Percentiles rank a stretch among this genome's conserved stretches.
Conservation (phyloP, 352 stramenopile species). For the Phytopythium helicoides region DNA sequence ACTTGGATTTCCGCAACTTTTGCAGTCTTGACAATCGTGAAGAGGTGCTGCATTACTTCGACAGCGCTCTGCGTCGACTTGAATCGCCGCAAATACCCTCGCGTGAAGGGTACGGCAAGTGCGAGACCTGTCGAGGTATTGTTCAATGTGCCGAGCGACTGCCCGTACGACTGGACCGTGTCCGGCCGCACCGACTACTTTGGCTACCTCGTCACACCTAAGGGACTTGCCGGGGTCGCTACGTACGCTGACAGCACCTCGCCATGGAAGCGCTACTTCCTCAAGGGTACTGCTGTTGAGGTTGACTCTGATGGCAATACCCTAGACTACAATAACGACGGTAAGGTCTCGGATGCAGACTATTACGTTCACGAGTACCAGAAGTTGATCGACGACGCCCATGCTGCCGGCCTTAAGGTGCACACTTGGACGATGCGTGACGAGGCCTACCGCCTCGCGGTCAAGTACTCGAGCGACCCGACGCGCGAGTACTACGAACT, state of each 20-base stretch:
- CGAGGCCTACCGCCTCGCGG: slow-evolving; percentile 54
- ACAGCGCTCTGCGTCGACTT: no score
- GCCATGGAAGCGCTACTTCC: slow-evolving; percentile 81
- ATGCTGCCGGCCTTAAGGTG: slow-evolving; percentile 53
- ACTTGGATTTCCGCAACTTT: no score
- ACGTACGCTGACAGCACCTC: slow-evolving; percentile 72
- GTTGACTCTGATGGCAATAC: slow-evolving; percentile 34
- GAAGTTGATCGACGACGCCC: slow-evolving; percentile 51
- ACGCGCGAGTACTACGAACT: slow-evolving; percentile 63
- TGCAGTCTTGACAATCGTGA: no score
- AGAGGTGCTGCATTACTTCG: no score
- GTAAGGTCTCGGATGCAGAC: slow-evolving; percentile 53
- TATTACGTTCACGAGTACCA: slow-evolving; percentile 41
- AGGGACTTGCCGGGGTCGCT: slow-evolving; percentile 55
- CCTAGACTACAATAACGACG: slow-evolving; percentile 66
- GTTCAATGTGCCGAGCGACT: slow-evolving; percentile 36
- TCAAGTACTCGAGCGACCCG: slow-evolving; percentile 64
- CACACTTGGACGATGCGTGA: slow-evolving; percentile 70
- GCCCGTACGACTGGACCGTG: slow-evolving; percentile 68
- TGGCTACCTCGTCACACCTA: slow-evolving; percentile 48
- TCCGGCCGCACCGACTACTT: slow-evolving; percentile 51
- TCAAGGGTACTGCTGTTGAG: slow-evolving; percentile 45
- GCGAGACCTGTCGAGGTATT: no score
- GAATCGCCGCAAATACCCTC: no score
- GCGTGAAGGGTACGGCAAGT: no score